Percentiles rank a stretch among this genome's conserved stretches.
These are phyloP conservation scores for Cucumis cinereus DNA, from an alignment of 306 rosid genomes.

Conservation along the genomic window DNA sequence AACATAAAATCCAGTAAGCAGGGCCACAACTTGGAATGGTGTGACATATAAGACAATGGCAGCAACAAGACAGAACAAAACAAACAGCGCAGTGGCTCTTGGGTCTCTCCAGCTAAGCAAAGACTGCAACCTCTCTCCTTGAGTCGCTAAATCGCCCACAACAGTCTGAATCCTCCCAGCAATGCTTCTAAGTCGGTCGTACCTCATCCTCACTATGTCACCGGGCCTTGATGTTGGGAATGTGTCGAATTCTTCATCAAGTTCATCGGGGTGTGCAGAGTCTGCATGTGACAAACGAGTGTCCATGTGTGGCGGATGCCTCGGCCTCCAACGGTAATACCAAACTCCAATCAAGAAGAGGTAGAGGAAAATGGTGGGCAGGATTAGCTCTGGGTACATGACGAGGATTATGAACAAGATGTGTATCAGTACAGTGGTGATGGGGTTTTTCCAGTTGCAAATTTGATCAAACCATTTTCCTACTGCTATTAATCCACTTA, in stretches of 20 bases:
- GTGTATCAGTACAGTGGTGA: constrained; percentile 80
- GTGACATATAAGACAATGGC: constrained; percentile 85
- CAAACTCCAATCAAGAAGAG: constrained; percentile 94
- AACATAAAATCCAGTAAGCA: constrained; percentile 68
- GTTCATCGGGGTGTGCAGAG: constrained; percentile 80
- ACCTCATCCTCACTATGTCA: constrained; percentile 83
- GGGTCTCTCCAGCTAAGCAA: constrained; percentile 98
- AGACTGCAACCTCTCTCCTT: constrained; percentile 94
- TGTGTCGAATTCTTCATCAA: constrained; percentile 87
- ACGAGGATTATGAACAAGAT: constrained; percentile 81
- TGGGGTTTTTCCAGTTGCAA: constrained; percentile 91
- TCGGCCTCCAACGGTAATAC: constrained; percentile 97
- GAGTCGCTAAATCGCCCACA: constrained; percentile 93
- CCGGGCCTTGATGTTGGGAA: constrained; percentile 71
- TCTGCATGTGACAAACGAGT: constrained; percentile 88
- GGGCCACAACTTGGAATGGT: constrained; percentile 92
- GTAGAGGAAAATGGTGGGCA: constrained; percentile 91
- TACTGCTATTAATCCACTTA: constrained; percentile 85
- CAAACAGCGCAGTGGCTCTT: constrained; percentile 84
- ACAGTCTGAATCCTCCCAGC: constrained; percentile 95
- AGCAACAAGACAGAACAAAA: constrained; percentile 77
- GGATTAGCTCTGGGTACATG: constrained; percentile 92
- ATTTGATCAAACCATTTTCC: constrained; percentile 98
- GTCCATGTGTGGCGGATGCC: constrained; percentile 99
- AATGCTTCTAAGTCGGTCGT: constrained; percentile 82